Base-by-base conservation (phyloP, 768 basidiomycete genomes). In the Suillus weaverae region DNA sequence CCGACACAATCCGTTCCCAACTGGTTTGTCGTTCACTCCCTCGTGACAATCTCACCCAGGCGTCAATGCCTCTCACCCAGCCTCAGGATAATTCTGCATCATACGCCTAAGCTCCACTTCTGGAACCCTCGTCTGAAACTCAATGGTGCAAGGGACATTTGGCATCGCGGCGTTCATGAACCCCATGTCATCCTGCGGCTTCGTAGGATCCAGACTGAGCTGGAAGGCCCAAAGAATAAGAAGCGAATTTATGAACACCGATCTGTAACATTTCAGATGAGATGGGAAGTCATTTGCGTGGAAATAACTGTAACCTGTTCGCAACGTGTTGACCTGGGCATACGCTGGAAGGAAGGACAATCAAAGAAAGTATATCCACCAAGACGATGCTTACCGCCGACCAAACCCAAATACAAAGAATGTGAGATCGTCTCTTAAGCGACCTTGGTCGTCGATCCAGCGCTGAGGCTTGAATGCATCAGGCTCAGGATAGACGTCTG, bases 321-420 rank as follows among this genome's bases (percentile, higher is more conserved):
- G 51, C 51, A 30, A 53, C 16, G 18, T 53, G 51, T 53, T 10
- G 51, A 18, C 51, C 51, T 20, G 51, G 30, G 51, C 51, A 53
- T 53, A 53, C 51, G 9, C 51, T 53, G 51, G 18, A 32, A 53
- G 30, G 18, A 51, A 51, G 30, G 30, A 32, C 18, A 3, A 5
- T 53, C 30, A 32, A 32, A 9, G 2, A 10, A 53, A 53, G 32
- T 53, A 9, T 18, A 30, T 32, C 30, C 8, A 1, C 0, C 2
- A 4, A 18, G 51, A 53, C 16, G 7, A 8, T 30, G 9, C 51
- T 32, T 32, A 53, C 51, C 51, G 51, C 8, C 51, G 51, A 18
- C 51, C 51, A 53, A 53, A 53, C 9, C 51, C 51, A 33, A 10
- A 53, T 32, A 53, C 51, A 53, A 53, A 32, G 51, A 53, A 53